Percentiles rank a stretch among this genome's conserved stretches.
phyloP scores from a whole-genome alignment of 2,329 filamentous ascomycete genomes.

The Arthrobotrys megalospora region DNA sequence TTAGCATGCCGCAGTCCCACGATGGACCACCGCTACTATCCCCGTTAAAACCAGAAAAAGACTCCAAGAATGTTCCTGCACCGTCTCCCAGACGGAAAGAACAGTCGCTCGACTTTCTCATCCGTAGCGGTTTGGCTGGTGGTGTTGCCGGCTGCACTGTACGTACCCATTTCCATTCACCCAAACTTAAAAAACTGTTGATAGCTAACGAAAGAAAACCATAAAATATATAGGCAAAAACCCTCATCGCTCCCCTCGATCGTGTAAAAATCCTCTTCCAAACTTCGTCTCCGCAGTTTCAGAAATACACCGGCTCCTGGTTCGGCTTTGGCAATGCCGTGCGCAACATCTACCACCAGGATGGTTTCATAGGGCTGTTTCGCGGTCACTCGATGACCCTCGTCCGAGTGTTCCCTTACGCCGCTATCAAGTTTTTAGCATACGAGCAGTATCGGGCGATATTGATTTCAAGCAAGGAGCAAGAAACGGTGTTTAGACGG shows the following conservation, averaged over 20 bases:
- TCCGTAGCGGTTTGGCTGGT: constrained; percentile 87
- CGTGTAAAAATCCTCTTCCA: constrained; percentile 99
- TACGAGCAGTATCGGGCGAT: constrained; percentile 93
- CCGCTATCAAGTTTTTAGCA: constrained; percentile 96
- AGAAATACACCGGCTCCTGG: constrained; percentile 93
- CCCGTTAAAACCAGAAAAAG: constrained; percentile 24
- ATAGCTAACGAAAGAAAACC: constrained; percentile 7
- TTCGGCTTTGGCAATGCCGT: constrained; percentile 85
- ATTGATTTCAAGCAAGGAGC: constrained; percentile 78
- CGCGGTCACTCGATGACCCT: constrained; percentile 95
- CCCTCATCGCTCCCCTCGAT: constrained; percentile 93
- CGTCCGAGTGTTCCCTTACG: constrained; percentile 95
- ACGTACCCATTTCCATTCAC: constrained; percentile 68
- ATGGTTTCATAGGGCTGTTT: constrained; percentile 84
- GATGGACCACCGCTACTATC: constrained; percentile 52
- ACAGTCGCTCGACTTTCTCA: constrained; percentile 78
- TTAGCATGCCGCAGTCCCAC: constrained; percentile 61
- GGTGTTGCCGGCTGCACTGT: constrained; percentile 93
- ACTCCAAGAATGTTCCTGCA: constrained; percentile 5
- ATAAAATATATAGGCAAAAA: constrained; percentile 80
- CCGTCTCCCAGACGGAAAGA: constrained; percentile 36
- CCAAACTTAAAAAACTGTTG: background rate
- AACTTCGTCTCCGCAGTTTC: constrained; percentile 91
- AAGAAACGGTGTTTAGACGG: constrained; percentile 86
- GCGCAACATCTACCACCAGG: constrained; percentile 82